A percentile compares a stretch with the other conserved stretches of the same genome.
Conservation (phyloP, 169 alveolate species). For the Perkinsus olseni region DNA sequence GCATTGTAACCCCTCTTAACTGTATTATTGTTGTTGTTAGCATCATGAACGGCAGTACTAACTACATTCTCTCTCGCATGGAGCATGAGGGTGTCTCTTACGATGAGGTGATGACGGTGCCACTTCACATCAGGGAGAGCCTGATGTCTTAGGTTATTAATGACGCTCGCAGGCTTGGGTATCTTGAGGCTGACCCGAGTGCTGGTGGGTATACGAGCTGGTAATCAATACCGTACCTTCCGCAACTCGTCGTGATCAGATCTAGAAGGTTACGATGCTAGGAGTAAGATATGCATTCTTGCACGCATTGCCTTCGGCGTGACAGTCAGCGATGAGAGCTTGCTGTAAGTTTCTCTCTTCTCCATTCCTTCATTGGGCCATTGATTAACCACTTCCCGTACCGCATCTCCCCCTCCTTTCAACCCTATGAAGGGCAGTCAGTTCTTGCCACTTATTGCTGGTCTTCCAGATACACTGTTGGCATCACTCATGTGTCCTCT, state of each 20-base stretch:
- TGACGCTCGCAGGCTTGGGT: constrained; percentile 16
- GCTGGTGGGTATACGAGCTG: background rate
- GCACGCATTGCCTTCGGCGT: constrained; percentile 16
- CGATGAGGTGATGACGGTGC: background rate
- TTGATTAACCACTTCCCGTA: too few species aligned
- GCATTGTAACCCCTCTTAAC: background rate
- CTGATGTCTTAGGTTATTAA: background rate
- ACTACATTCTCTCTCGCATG: constrained; percentile 16
- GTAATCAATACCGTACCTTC: too few species aligned
- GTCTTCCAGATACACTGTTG: background rate
- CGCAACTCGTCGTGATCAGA: background rate
- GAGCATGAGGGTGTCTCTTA: background rate
- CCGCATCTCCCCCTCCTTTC: too few species aligned
- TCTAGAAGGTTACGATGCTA: constrained; percentile 25
- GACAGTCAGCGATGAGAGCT: background rate
- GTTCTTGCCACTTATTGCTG: too few species aligned
- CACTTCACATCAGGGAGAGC: too few species aligned
- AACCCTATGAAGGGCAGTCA: too few species aligned
- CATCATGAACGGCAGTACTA: constrained; percentile 30
- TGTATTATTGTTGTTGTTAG: background rate
- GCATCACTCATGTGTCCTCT: background rate
- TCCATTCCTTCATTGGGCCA: too few species aligned
- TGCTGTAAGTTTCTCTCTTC: background rate
- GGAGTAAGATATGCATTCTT: constrained; percentile 11
- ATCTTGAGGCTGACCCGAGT: constrained; percentile 21